Base-by-base conservation (phyloP, 2,329 filamentous ascomycete genomes). In the Magnaporthiopsis rhizophila region DNA sequence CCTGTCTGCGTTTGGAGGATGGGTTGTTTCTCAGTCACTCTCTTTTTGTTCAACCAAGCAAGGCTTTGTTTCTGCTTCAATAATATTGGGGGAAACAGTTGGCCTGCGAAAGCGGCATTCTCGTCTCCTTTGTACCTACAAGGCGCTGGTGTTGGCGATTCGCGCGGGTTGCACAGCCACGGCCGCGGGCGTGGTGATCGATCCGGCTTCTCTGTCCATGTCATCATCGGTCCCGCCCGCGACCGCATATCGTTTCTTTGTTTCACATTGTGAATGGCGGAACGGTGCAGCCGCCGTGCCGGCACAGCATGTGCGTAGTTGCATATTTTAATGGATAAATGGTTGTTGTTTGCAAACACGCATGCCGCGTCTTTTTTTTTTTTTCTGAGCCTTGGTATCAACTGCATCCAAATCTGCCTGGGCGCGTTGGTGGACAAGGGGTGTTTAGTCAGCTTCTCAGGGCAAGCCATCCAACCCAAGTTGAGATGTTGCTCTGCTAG, bases 101-200 rank as follows among this genome's bases (percentile, higher is more conserved):
- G 2, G n/a, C 18, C 4, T 13, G 53, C 24, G 8, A n/a, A n/a
- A 3, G 26, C 24, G 24, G 21, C 57, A 6, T 8, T 9, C 24
- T 18, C 30, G 1, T 58, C 57, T 21, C 7, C 57, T 28, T 58
- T 32, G 24, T 24, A 50, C 45, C 45, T 53, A 11, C 8, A 53
- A 11, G 8, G 21, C 45, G 18, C 13, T 21, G 45, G 8, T 9
- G n/a, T 21, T 53, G 45, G 18, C 45, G 45, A 53, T 24, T 18
- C 24, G 57, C 57, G 57, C 57, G 56, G 56, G 57, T 58, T 58
- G 24, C 57, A 32, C 24, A 58, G 45, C 45, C 45, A 50, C 45
- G 45, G 18, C 21, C 12, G 5, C n/a, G 45, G 45, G 3, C 45
- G 45, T n/a, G 45, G 45, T 24, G 45, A 53, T 53, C 45, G 45